Base-by-base conservation (phyloP, 2,329 filamentous ascomycete genomes). In the Beauveria brongniartii region DNA sequence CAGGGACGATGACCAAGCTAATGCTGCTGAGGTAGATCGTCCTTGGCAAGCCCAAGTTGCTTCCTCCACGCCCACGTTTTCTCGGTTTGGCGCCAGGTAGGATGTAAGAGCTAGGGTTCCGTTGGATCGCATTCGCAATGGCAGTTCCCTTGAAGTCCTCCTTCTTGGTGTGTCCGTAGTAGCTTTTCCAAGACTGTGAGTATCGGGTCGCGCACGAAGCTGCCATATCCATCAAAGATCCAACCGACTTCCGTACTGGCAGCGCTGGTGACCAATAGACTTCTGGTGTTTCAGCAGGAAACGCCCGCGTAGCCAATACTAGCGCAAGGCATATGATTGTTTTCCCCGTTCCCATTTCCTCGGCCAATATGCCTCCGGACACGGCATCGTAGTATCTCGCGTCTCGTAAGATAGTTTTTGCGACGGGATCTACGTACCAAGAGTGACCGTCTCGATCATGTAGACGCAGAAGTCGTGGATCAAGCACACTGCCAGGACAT, bases 261-360 rank as follows among this genome's bases (percentile, higher is more conserved):
- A 74, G 66, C 55, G 78, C 68, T 61, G 72, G 64, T 62, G 68
- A 48, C 66, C 80, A 75, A 68, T 88, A 83, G 58, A 87, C 71
- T 3, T 85, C 80, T 2, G 92, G 88, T 3, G 88, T 82, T 20
- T 79, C 74, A 5, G 90, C 83, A 12, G 86, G 82, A 63, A 92
- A 82, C 37, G 86, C 78, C 66, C 83, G 85, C 0, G 91, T 96
- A 3, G 91, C 87, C 28, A 95, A 77, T 44, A 97, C 86, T 2
- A 91, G 75, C 7, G 88, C 80, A 20, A 97, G 75, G 64, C 89
- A 93, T 12, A 97, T 96, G 28, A 97, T 74, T 0, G 93, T 97
- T 75, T 97, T 97, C 0, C 93, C 92, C 0, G 82, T 76, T 6
- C 88, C 88, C 89, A 92, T 92, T 64, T 90, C 87, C 69, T 94